A percentile compares a stretch with the other conserved stretches of the same genome.
Evolutionary conservation across 257 asterid species (phyloP).

Genomic region (Nyctanthes arbortristis): DNA sequence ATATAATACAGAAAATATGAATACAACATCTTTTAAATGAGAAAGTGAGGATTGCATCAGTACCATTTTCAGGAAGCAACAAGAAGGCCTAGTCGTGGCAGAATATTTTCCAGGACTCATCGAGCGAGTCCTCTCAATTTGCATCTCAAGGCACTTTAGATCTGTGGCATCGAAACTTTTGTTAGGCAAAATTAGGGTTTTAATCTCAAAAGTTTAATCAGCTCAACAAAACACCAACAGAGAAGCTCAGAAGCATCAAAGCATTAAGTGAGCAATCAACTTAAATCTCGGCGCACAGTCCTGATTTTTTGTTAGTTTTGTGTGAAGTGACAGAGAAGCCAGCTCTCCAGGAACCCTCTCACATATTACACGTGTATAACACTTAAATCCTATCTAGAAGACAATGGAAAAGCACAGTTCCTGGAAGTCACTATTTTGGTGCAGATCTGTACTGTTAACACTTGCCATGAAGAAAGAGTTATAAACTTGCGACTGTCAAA

Average conservation of each 20-base stretch:
- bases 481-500: constrained; percentile 1
- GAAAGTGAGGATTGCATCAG: constrained; percentile 7
- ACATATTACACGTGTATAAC: not conserved
- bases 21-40: constrained; percentile 5
- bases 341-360: not conserved
- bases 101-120: constrained; percentile 68
- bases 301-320: not conserved
- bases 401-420: not conserved
- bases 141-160: constrained; percentile 56
- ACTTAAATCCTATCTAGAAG: constrained; percentile 7
- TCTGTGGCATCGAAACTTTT: constrained; percentile 48
- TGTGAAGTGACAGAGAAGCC: constrained; percentile 14
- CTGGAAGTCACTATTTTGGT: not conserved
- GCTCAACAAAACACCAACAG: constrained; percentile 21
- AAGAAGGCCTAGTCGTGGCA: constrained; percentile 65
- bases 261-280: not conserved
- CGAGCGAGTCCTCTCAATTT: constrained; percentile 61
- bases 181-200: constrained; percentile 15
- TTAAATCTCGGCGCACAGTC: not conserved
- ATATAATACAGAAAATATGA: constrained; percentile 2
- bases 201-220: constrained; percentile 3
- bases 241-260: constrained; percentile 7
- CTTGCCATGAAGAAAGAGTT: not conserved
- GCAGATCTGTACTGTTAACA: constrained; percentile 1
- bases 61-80: constrained; percentile 90